Conservation (phyloP, 106 monocot genomes). For the Allium fistulosum region DNA sequence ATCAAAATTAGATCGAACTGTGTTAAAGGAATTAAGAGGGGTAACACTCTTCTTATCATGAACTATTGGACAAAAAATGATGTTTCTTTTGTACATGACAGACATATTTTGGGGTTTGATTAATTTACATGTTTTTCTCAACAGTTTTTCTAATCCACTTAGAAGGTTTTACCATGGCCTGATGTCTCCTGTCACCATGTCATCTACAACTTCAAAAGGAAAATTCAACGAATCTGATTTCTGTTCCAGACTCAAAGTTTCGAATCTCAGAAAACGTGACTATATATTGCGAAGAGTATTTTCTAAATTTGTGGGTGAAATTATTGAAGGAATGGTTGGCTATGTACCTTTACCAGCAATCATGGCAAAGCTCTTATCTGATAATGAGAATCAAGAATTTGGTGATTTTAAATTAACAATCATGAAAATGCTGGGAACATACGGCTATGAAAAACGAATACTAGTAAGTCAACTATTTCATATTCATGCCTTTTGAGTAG, state of each 20-base stretch:
- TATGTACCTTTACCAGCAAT: slow-evolving; percentile 70
- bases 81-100: too few relatives aligned
- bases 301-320: slow-evolving; percentile 71
- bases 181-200: slow-evolving; percentile 19
- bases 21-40: too few relatives aligned
- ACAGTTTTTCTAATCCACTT: slow-evolving; percentile 70
- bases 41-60: too few relatives aligned
- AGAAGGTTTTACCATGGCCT: slow-evolving; percentile 31
- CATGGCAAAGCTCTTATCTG: slow-evolving; percentile 82
- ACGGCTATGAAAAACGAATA: slow-evolving; percentile 93
- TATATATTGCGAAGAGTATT: slow-evolving; percentile 53
- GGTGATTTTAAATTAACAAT: slow-evolving; percentile 92
- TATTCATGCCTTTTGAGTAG: too few relatives aligned
- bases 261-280: slow-evolving; percentile 4
- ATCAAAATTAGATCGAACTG: too few relatives aligned
- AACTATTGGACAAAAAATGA: too few relatives aligned
- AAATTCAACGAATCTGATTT: slow-evolving; percentile 2
- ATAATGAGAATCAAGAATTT: slow-evolving; percentile 90
- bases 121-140: neutral
- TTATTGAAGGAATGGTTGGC: slow-evolving; percentile 91
- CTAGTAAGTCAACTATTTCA: slow-evolving; percentile 33
- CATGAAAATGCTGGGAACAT: slow-evolving; percentile 73
- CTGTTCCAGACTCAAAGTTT: slow-evolving; percentile 12
- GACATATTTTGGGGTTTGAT: too few relatives aligned
- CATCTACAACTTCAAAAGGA: slow-evolving; percentile 12